Conservation (phyloP, 2,329 filamentous ascomycete genomes). For the Fusarium euwallaceae region DNA sequence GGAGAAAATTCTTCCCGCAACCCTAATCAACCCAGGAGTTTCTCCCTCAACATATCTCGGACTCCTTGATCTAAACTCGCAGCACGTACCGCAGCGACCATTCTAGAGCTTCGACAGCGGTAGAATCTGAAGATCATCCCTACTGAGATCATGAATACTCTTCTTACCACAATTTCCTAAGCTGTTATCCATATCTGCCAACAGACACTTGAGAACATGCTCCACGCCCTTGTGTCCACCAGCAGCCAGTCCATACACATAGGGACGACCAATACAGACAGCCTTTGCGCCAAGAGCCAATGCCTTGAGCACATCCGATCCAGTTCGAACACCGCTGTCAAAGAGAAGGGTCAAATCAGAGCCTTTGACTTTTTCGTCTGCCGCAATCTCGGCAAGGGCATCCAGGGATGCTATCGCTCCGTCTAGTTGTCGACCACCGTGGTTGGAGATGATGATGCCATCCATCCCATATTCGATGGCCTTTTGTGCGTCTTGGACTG, state of each 20-base stretch:
- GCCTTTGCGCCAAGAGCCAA: slow-evolving; percentile 57
- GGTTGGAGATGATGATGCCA: slow-evolving; percentile 58
- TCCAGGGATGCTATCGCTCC: slow-evolving; percentile 63
- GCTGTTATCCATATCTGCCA: slow-evolving; percentile 62
- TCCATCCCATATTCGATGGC: slow-evolving; percentile 55
- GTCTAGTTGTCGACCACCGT: slow-evolving; percentile 59
- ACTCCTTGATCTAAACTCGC: neutral
- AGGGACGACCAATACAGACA: slow-evolving; percentile 60
- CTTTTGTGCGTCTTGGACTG: slow-evolving; percentile 55
- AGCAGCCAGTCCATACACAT: slow-evolving; percentile 53
- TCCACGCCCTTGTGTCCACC: slow-evolving; percentile 64
- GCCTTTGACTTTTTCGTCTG: slow-evolving; percentile 61
- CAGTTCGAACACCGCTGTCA: slow-evolving; percentile 57
- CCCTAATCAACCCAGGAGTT: neutral
- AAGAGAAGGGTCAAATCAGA: slow-evolving; percentile 65
- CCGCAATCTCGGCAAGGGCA: slow-evolving; percentile 64
- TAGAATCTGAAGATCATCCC: slow-evolving; percentile 36
- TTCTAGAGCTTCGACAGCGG: neutral
- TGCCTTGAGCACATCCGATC: slow-evolving; percentile 57
- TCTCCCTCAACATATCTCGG: neutral
- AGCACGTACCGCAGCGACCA: neutral
- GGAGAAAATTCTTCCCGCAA: neutral
- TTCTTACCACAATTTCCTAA: slow-evolving; percentile 68
- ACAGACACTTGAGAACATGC: slow-evolving; percentile 60
- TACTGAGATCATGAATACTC: slow-evolving; percentile 47